phyloP scores from a whole-genome alignment of 2,329 filamentous ascomycete genomes.

The Botrytis paeoniae region DNA sequence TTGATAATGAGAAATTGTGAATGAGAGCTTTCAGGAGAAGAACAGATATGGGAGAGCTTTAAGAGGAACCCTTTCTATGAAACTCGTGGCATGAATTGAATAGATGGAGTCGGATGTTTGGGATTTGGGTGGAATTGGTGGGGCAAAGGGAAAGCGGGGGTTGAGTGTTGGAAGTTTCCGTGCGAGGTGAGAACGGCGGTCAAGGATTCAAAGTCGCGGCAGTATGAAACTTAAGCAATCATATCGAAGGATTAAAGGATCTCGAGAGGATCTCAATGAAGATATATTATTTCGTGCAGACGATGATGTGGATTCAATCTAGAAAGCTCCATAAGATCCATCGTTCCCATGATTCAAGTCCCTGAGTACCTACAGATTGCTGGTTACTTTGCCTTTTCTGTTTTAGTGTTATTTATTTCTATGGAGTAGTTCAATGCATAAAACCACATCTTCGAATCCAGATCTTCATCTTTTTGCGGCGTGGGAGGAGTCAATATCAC shows the following conservation, averaged over 20 bases:
- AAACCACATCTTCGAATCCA: not conserved
- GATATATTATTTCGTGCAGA: constrained; percentile 1
- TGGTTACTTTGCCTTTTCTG: not conserved
- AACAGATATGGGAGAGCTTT: not conserved
- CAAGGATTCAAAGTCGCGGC: not conserved
- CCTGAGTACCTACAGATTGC: not conserved
- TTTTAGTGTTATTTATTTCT: not conserved
- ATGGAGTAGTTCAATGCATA: not conserved
- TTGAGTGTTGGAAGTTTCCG: not conserved
- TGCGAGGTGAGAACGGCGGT: not conserved
- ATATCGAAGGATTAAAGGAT: not conserved
- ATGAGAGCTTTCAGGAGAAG: not conserved
- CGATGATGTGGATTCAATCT: not conserved
- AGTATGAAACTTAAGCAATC: not conserved
- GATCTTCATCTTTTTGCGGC: not conserved
- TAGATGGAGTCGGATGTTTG: not conserved
- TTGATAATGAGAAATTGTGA: not conserved
- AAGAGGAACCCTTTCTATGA: not conserved
- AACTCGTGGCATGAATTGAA: constrained; percentile 12
- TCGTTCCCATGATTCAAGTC: not conserved
- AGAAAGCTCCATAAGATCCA: no score
- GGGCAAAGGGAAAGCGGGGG: not conserved
- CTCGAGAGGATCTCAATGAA: not conserved
- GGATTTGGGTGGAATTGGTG: not conserved
- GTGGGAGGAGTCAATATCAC: not conserved